Evolutionary conservation across 345 rosid species (phyloP), one percentile per base, ranked within the genome.

Genomic region (Ailanthus altissimus): DNA sequence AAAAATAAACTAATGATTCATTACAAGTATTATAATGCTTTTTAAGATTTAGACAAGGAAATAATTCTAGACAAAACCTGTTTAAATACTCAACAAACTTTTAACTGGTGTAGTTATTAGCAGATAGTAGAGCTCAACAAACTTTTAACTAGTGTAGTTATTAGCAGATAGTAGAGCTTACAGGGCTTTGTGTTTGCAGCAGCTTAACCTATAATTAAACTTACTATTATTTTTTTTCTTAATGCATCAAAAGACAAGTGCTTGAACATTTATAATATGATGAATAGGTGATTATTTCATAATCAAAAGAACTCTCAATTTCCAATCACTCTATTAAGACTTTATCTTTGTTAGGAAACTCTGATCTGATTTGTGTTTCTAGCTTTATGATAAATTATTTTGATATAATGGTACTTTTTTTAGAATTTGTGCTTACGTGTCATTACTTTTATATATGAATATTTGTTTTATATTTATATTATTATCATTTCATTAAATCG

Each of bases 81-180:
- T n/a, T n/a, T n/a, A n/a, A n/a, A n/a, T n/a, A n/a, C n/a, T n/a
- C n/a, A n/a, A n/a, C n/a, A n/a, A n/a, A n/a, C n/a, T n/a, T 4
- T 18, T 18, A 28, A 20, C n/a, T n/a, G 43, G 36, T 26, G 26
- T 32, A 32, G 74, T 18, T n/a, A n/a, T n/a, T 51, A 63, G n/a
- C n/a, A n/a, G 25, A 63, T 32, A 56, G 15, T 72, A 51, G 21
- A 56, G 56, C n/a, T n/a, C n/a, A n/a, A n/a, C n/a, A n/a, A n/a
- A n/a, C n/a, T n/a, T 4, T 18, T 18, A 28, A 20, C n/a, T n/a
- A 25, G 36, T 26, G 26, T 32, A 32, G 74, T 18, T n/a, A n/a
- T n/a, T 51, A 64, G 26, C 26, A 38, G 68, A 64, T 36, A 57
- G 16, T 72, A 53, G 21, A 57, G 57, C 65, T 72, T 16, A 57